Base-by-base conservation (phyloP, 108 stramenopile genomes). In the Cyclotella cryptica region DNA sequence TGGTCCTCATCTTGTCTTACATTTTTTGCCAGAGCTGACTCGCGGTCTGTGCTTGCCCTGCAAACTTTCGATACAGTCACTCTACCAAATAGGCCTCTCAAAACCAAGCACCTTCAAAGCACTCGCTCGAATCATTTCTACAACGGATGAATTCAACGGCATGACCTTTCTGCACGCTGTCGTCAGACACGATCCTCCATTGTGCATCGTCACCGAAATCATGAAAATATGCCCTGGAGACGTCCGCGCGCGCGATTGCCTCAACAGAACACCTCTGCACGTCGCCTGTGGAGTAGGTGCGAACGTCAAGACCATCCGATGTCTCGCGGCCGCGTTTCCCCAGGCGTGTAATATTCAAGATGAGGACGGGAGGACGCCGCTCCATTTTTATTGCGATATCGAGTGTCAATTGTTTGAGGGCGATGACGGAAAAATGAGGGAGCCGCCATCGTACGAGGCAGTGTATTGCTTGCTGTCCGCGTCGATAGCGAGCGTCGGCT, bases 321-420 rank as follows among this genome's bases (percentile, higher is more conserved):
- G 47, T 60, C 29, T 83, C 0, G 53, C 52, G 0, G 35, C 11
- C 9, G 65, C 52, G 11, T 68, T 51, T 61, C 81, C 81, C 12
- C 39, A 62, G 43, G 72, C 81, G 10, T 73, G 72, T 42, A 67
- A 52, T 8, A 51, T 83, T 46, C 72, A 67, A 51, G 81, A 83
- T 28, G 73, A 74, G 19, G 81, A 78, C 26, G 81, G 78, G 1
- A 44, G 72, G 13, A 83, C 81, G 2, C 81, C 81, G 8, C 72
- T 83, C 10, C 81, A 83, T 27, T 79, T 83, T 74, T 44, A n/a
- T 17, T 83, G 81, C 55, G 81, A 83, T 51, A 52, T 45, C 45
- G 72, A 73, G 43, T 70, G 80, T 39, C 55, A 70, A 39, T 61
- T 81, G 10, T 81, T 81, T 63, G 79, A 80, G 53, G 80, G 67